phyloP scores from a whole-genome alignment of 441 rosid genomes.

The Rhodomyrtus psidioides region DNA sequence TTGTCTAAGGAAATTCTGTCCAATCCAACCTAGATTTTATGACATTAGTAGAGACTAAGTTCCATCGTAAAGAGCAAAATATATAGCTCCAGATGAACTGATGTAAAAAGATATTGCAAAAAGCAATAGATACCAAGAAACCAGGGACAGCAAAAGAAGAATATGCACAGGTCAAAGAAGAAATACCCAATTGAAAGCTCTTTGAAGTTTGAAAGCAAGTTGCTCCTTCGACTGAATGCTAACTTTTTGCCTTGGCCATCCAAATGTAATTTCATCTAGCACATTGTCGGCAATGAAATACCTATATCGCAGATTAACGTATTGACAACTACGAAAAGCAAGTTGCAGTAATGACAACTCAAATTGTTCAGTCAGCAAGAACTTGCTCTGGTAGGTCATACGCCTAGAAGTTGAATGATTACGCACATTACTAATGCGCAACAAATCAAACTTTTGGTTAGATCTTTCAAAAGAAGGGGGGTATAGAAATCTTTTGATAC shows the following conservation, averaged over 20 bases:
- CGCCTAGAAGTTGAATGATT: neutral
- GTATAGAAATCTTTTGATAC: neutral
- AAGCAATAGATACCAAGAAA: neutral
- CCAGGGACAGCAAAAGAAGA: neutral
- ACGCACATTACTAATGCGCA: neutral
- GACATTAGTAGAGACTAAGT: neutral
- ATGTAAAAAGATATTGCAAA: neutral
- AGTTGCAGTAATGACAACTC: neutral
- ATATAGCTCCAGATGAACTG: neutral
- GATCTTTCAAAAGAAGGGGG: neutral
- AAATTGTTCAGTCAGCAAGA: neutral
- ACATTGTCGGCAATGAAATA: constrained; percentile 83
- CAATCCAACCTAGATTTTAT: constrained; percentile 64
- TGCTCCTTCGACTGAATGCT: constrained; percentile 51
- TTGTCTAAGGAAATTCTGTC: constrained; percentile 66
- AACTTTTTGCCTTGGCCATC: constrained; percentile 84
- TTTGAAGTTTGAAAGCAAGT: constrained; percentile 68
- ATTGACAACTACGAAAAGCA: neutral
- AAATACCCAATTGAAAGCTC: constrained; percentile 79
- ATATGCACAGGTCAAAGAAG: constrained; percentile 4
- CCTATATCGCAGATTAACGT: constrained; percentile 23
- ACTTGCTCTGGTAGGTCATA: neutral
- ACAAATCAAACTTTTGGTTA: neutral
- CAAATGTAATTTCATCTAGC: constrained; percentile 80
- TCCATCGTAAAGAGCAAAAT: constrained; percentile 1